These are phyloP conservation scores for Lodderomyces pseudojiufengensis DNA, from an alignment of 1,139 yeast species.

Conservation along the genomic window DNA sequence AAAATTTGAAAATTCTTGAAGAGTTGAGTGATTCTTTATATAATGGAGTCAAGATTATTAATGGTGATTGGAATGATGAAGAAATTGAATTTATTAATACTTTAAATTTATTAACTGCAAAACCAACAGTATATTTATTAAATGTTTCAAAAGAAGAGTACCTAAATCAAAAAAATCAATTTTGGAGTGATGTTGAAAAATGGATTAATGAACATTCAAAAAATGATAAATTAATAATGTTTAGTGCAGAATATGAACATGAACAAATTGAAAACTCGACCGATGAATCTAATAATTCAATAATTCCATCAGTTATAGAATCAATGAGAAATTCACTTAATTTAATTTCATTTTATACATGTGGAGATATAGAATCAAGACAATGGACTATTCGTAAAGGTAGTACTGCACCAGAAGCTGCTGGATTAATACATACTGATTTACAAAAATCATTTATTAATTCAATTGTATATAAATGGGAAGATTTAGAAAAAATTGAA, in stretches of 20 bases:
- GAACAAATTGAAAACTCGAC: conserved; percentile 30
- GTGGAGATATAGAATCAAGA: conserved; percentile 85
- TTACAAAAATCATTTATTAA: conserved; percentile 77
- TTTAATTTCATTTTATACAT: conserved; percentile 83
- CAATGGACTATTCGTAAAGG: conserved; percentile 89
- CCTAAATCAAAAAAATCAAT: conserved; percentile 42
- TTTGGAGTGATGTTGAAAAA: conserved; percentile 33
- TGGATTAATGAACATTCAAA: conserved; percentile 60
- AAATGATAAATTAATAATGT: conserved; percentile 50
- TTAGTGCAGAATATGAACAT: conserved; percentile 61
- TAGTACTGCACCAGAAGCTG: conserved; percentile 85
- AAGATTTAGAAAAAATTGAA: conserved; percentile 46
- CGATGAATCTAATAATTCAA: conserved; percentile 24
- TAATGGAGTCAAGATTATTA: conserved; percentile 54
- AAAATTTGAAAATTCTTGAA: conserved; percentile 46
- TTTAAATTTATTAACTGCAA: conserved; percentile 64
- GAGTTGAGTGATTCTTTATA: conserved; percentile 49
- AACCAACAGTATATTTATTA: conserved; percentile 61
- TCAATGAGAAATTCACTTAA: conserved; percentile 67
- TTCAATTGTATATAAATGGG: conserved; percentile 84
- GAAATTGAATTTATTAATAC: conserved; percentile 57
- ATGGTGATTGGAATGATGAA: conserved; percentile 40
- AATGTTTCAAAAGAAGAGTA: conserved; percentile 62
- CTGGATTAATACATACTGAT: conserved; percentile 91
- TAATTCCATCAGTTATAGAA: conserved; percentile 46